These are phyloP conservation scores for Dipodascus geniculatus DNA, from an alignment of 805 yeast genomes.

Conservation along the genomic window DNA sequence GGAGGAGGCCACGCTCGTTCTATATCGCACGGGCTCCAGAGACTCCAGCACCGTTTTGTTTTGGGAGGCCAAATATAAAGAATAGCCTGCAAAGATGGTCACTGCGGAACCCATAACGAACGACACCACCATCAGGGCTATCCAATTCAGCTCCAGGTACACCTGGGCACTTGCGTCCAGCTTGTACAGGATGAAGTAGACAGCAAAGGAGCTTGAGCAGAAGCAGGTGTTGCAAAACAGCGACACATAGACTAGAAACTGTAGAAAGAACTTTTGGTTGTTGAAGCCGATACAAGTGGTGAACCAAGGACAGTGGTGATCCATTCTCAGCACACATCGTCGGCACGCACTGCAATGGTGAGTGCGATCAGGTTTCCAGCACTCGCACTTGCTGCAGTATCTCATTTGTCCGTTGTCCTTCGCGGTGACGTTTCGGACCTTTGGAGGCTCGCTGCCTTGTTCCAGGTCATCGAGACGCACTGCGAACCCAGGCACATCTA, in stretches of 20 bases:
- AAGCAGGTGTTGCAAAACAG: constrained; percentile 36
- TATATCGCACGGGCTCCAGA: constrained; percentile 28
- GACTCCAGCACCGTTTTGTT: constrained; percentile 79
- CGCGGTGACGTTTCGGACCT: constrained; percentile 23
- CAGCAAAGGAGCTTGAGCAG: constrained; percentile 22
- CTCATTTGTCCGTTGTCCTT: constrained; percentile 31
- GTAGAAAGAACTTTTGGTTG: constrained; percentile 72
- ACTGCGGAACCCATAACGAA: constrained; percentile 46
- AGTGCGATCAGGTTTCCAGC: constrained; percentile 35
- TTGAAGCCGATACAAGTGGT: constrained; percentile 73
- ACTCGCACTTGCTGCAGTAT: constrained; percentile 29
- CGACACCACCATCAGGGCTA: constrained; percentile 47
- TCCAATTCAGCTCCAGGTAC: constrained; percentile 42
- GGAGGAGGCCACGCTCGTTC: constrained; percentile 24
- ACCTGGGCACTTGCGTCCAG: background rate
- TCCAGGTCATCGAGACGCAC: constrained; percentile 6
- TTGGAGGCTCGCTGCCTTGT: constrained; percentile 18
- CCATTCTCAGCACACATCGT: constrained; percentile 40
- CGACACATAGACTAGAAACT: constrained; percentile 48
- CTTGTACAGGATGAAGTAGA: constrained; percentile 11
- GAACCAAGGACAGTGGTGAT: constrained; percentile 81
- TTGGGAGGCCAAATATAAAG: constrained; percentile 19
- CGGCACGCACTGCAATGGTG: constrained; percentile 32
- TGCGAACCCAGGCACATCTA: constrained; percentile 14
- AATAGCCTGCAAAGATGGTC: constrained; percentile 41